These are phyloP conservation scores for Neckera pumila DNA, from an alignment of 225 moss, liverwort and hornwort genomes.

Conservation along the genomic window DNA sequence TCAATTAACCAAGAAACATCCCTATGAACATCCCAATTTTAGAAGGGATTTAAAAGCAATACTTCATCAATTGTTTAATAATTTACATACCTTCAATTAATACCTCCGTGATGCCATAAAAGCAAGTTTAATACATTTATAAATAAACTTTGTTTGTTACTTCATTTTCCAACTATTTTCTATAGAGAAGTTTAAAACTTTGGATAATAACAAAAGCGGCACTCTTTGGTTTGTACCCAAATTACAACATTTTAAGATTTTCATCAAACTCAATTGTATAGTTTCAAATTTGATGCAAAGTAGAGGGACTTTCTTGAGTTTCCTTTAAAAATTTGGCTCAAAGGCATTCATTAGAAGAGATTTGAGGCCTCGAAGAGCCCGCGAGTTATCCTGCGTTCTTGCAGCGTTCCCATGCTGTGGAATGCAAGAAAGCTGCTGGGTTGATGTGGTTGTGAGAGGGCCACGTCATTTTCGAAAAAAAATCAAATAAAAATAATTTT, in stretches of 20 bases:
- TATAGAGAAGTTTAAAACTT: not conserved
- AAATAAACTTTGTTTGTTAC: not conserved
- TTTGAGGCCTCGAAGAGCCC: too few relatives aligned
- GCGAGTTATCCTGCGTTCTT: too few relatives aligned
- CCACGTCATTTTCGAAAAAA: too few relatives aligned
- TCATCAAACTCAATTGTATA: not conserved
- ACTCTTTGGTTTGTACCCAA: not conserved
- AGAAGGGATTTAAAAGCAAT: not conserved
- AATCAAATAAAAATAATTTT: too few relatives aligned
- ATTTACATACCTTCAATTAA: not conserved
- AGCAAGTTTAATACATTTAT: not conserved
- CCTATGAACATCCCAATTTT: fast-evolving
- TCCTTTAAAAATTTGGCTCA: too few relatives aligned
- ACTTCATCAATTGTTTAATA: not conserved
- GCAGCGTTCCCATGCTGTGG: too few relatives aligned
- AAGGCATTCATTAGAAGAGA: too few relatives aligned
- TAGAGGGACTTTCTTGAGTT: fast-evolving
- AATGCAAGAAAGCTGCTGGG: too few relatives aligned
- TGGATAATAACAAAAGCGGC: fast-evolving
- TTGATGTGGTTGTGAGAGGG: too few relatives aligned
- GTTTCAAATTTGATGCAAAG: not conserved
- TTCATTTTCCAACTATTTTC: not conserved
- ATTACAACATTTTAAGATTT: not conserved
- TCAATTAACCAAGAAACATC: not conserved
- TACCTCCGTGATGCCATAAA: not conserved